Percentiles rank a stretch among this genome's conserved stretches.
These are phyloP conservation scores for Schoenoplectus tabernaemontani DNA, from an alignment of 202 grass and related monocot species.

Conservation along the genomic window DNA sequence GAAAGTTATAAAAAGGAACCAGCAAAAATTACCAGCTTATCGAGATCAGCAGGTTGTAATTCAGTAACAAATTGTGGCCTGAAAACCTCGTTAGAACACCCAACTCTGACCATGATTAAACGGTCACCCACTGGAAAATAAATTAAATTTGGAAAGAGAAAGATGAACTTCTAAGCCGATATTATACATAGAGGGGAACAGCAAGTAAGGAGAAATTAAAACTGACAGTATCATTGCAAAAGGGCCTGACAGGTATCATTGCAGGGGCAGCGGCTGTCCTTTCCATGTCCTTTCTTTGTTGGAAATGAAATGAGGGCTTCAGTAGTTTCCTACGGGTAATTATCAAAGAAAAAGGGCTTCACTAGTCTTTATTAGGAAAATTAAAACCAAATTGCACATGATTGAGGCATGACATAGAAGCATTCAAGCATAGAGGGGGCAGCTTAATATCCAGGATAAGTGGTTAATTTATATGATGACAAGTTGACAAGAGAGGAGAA, in stretches of 20 bases:
- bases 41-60: background rate
- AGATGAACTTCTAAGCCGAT: too few species aligned
- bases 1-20: background rate
- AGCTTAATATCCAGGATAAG: too few species aligned
- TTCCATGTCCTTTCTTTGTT: background rate
- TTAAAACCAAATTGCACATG: too few species aligned
- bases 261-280: background rate
- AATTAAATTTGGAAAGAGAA: background rate
- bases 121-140: too few species aligned
- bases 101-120: background rate
- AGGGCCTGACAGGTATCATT: background rate
- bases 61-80: conserved; percentile 2
- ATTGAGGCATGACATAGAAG: too few species aligned
- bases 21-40: conserved; percentile 9
- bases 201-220: background rate
- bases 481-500: too few species aligned
- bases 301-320: background rate
- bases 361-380: too few species aligned
- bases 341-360: too few species aligned
- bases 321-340: too few species aligned
- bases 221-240: background rate
- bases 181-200: background rate
- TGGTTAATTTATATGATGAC: too few species aligned
- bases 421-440: too few species aligned
- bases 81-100: background rate